phyloP scores from a whole-genome alignment of 108 stramenopile genomes.

The Nitzschia sp. region DNA sequence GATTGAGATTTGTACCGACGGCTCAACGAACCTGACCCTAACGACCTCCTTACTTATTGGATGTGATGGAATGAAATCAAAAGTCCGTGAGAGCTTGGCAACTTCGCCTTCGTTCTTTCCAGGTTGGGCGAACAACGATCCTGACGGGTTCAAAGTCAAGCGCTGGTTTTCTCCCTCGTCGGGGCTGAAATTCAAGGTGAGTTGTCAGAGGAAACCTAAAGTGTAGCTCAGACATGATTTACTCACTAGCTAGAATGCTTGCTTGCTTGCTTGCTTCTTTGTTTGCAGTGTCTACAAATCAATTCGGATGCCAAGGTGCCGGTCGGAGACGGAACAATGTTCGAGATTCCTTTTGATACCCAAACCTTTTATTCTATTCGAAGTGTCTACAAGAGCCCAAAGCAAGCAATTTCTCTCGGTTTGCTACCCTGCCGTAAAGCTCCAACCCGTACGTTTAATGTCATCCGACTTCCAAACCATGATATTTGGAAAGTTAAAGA shows the following conservation, averaged over 20 bases:
- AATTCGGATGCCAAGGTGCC: constrained; percentile 27
- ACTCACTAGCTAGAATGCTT: too few relatives aligned
- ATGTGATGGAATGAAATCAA: constrained; percentile 74
- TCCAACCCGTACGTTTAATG: constrained; percentile 53
- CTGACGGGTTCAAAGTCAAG: constrained; percentile 34
- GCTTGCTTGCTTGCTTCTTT: not conserved
- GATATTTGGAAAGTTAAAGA: constrained; percentile 51
- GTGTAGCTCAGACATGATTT: too few relatives aligned
- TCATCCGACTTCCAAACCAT: constrained; percentile 62
- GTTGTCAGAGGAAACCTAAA: too few relatives aligned
- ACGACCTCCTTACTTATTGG: constrained; percentile 47
- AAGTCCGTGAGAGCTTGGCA: constrained; percentile 53
- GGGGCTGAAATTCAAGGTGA: constrained; percentile 51
- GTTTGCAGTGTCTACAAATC: constrained; percentile 39
- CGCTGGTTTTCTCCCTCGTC: constrained; percentile 49
- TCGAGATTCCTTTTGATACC: constrained; percentile 5
- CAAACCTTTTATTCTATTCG: constrained; percentile 16
- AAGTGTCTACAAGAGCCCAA: not conserved
- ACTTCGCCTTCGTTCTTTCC: constrained; percentile 12
- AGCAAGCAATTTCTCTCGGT: constrained; percentile 34
- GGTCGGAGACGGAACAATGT: constrained; percentile 16
- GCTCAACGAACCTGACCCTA: not conserved
- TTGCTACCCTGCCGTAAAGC: constrained; percentile 53
- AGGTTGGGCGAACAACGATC: constrained; percentile 18
- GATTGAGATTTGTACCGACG: constrained; percentile 4